Base-by-base conservation (phyloP, 345 rosid genomes). In the Chamaenerion angustifolium region DNA sequence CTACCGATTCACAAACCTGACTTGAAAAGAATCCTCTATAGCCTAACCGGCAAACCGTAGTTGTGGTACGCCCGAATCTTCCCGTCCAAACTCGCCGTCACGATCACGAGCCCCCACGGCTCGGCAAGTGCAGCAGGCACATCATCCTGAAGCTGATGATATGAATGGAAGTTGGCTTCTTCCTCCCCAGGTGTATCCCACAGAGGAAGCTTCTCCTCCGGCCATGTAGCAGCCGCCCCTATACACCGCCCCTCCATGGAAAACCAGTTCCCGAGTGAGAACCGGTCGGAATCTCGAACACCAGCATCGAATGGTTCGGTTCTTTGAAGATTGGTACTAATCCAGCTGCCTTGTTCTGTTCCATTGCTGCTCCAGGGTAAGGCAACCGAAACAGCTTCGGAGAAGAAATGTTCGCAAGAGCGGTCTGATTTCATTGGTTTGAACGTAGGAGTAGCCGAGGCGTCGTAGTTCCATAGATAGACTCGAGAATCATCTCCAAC, bases 201-300 rank as follows among this genome's bases (percentile, higher is more conserved):
- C 43, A 16, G 40, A 11, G 72, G 82, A 48, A 90, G 89, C 54
- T 75, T 79, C 69, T 90, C 98, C 69, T 72, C 98, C 0, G 98
- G 98, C 98, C 98, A 90, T 23, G 96, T 90, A 14, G 90, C 79
- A 0, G 78, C 68, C 35, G 68, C 70, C 1, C 79, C 86, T n/a
- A n/a, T n/a, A n/a, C n/a, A n/a, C n/a, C n/a, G n/a, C n/a, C n/a
- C n/a, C n/a, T n/a, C n/a, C 18, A 53, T 60, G 45, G 77, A 74
- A 58, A 76, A 74, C 76, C 81, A 80, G 53, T 59, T 70, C 16
- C 76, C 72, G 5, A 78, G 73, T 27, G 81, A 74, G 52, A 72
- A 83, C 1, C 70, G 48, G 17, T 67, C 75, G 0, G 74, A 54
- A 56, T 77, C 70, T 60, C 60, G 52, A 21, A 52, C 60, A 21